Percentiles rank a stretch among this genome's conserved stretches.
Conservation (phyloP, 257 asterid species). For the Ajuga chamaepitys region DNA sequence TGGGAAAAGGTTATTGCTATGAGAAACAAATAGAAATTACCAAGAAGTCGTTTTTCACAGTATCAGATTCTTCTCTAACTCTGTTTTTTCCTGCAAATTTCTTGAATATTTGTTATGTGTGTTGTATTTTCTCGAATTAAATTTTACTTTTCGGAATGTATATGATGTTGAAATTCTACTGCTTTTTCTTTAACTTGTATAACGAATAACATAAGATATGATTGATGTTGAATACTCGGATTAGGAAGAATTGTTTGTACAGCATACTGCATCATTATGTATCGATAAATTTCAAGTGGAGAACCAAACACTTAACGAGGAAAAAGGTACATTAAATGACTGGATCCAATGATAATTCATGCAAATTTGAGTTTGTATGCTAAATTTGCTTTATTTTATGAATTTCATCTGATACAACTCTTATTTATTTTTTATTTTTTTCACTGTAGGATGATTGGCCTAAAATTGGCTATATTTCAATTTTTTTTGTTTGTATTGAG, state of each 20-base stretch:
- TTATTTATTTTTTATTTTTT: too few relatives aligned
- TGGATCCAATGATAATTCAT: too few relatives aligned
- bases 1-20: conserved; percentile 47
- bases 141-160: neutral
- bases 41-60: neutral
- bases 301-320: too few relatives aligned
- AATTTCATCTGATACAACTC: too few relatives aligned
- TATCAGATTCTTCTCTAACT: neutral
- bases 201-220: neutral
- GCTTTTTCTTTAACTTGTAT: neutral
- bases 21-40: neutral
- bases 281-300: too few relatives aligned
- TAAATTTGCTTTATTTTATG: too few relatives aligned
- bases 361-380: too few relatives aligned
- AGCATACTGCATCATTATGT: too few relatives aligned
- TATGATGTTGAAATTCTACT: neutral
- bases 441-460: too few relatives aligned
- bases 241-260: neutral
- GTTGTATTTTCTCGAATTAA: neutral
- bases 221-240: neutral
- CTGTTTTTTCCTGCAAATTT: conserved; percentile 8
- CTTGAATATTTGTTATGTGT: neutral
- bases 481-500: too few relatives aligned
- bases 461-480: too few relatives aligned
- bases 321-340: too few relatives aligned